Base-by-base conservation (phyloP, 2,329 filamentous ascomycete species). In the Sclerotinia sclerotiorum region DNA sequence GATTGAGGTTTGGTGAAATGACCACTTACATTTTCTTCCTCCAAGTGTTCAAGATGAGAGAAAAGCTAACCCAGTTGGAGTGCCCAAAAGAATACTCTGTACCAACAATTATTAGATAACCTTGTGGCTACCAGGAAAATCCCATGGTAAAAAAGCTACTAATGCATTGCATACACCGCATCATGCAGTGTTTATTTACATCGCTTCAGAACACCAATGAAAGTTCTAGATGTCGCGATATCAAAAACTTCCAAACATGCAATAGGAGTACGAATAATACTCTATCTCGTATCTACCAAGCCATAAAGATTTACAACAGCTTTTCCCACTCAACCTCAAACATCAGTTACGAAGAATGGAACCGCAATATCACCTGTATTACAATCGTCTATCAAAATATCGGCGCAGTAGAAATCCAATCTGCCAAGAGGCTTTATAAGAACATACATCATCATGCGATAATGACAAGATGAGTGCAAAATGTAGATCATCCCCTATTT, bases 401-500 rank as follows among this genome's bases (percentile, higher is more conserved):
- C 19, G 21, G n/a, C 29, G n/a, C 24, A 32, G 24, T 17, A 46
- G 32, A 27, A 58, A 48, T 11, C 27, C 52, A n/a, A 48, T 21
- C 32, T 57, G 55, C 55, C 55, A 57, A 57, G 32, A 42, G n/a
- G 6, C 32, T 57, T 57, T 57, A 17, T 5, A 42, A 24, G 55
- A 42, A 27, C 29, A 49, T 10, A 27, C 29, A 49, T 17, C 32
- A n/a, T 66, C 44, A 66, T 66, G 63, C 52, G 52, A 49, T 42
- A 46, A 57, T 39, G 29, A 35, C 54, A 66, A 66, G 52, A 58
- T 15, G 44, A 49, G 19, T 58, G 42, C 39, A 49, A 49, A 24
- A 51, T 60, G 64, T 48, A 66, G 52, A 66, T 66, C 64, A 6
- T 35, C 39, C 17, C 54, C 54, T 60, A 51, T 21, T 66, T 39